Evolutionary conservation across 2,329 filamentous ascomycete genomes (phyloP).

Genomic region (Lasiodiplodia gonubiensis): DNA sequence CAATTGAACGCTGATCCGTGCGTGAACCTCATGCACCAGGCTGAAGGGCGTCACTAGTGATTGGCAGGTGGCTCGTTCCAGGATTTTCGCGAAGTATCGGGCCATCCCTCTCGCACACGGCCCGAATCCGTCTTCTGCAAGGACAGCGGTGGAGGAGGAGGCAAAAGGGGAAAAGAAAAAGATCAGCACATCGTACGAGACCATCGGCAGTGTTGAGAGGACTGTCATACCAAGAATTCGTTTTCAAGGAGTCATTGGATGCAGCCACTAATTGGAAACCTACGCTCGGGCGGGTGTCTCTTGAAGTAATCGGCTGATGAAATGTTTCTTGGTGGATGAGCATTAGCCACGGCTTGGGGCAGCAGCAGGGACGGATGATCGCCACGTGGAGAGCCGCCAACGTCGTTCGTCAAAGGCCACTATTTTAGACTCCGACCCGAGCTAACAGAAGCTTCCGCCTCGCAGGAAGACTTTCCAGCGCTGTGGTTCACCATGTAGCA

Average conservation of each 20-base stretch:
- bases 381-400: constrained; percentile 2
- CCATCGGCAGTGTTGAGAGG: not conserved
- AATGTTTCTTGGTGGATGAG: not conserved
- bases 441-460: constrained; percentile 5
- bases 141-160: not conserved
- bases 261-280: not conserved
- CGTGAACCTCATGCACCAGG: constrained; percentile 1
- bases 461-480: constrained; percentile 5
- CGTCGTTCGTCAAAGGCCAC: not conserved
- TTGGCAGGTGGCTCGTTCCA: not conserved
- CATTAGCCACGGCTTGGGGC: not conserved
- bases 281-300: not conserved
- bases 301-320: not conserved
- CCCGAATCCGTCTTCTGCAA: constrained; percentile 3
- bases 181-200: constrained; percentile 5
- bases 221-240: not conserved
- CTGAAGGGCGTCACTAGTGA: not conserved
- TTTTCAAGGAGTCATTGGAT: not conserved
- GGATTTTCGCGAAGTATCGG: not conserved
- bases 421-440: constrained; percentile 2
- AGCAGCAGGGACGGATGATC: constrained; percentile 2
- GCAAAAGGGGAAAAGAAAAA: not conserved
- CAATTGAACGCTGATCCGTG: constrained; percentile 20
- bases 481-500: not conserved
- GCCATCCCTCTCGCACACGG: not conserved